Base-by-base conservation (phyloP, 2,329 filamentous ascomycete species). In the Atkinsonella texensis region DNA sequence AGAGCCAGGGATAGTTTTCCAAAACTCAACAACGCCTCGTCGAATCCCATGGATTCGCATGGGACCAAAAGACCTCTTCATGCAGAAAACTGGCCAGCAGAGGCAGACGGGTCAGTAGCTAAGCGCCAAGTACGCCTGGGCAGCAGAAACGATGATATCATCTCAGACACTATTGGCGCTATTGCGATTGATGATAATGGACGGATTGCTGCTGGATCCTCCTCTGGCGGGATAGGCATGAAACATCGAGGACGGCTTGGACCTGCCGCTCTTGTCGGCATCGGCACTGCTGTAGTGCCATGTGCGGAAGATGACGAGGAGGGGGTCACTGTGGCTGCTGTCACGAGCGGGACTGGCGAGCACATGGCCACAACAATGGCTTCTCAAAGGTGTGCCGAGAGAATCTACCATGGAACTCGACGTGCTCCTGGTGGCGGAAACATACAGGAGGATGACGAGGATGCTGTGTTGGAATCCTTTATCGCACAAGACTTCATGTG, bases 291-390 rank as follows among this genome's bases (percentile, higher is more conserved):
- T 38, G 85, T 98, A 31, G 79, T 96, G n/a, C 91, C 91, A 1
- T 73, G 75, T 28, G 81, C 89, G 55, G 72, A 79, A 2, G 75
- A 80, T 32, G 90, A 96, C 62, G 72, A 79, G 7, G 81, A 87
- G 2, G 72, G 75, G 45, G 76, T 81, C 8, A 81, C 78, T 45
- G 88, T 95, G 31, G 91, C 89, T 32, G 83, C 84, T 28, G 89
- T 96, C 20, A 94, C 89, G 40, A 95, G 89, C 63, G 93, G 93
- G 31, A 98, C 93, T 2, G 93, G 93, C 46, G 93, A 98, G 69
- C 93, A 98, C 65, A 98, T 98, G 86, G 87, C 89, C 38, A 96
- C 91, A 0, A 94, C 90, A 0, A 85, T 94, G 77, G 91, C 93
- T 11, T 90, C 93, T 7, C 83, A 85, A 53, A 84, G 85, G 51